phyloP scores from a whole-genome alignment of 352 stramenopile species.

The Phytophthora capsici region DNA sequence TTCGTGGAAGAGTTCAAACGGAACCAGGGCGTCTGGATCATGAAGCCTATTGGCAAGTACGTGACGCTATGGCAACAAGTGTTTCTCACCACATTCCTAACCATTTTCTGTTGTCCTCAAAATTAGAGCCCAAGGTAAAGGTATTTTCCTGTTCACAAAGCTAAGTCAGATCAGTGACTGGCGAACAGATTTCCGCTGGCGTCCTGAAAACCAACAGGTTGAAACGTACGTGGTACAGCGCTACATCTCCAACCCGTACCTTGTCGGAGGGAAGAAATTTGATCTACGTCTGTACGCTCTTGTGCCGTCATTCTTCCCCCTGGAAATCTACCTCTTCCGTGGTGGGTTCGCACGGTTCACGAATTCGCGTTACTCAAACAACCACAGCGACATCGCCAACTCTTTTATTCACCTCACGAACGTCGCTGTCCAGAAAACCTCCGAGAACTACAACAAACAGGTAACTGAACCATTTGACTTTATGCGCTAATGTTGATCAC shows the following conservation, averaged over 20 bases:
- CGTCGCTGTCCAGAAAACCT: slow-evolving; percentile 95
- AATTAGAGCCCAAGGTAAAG: slow-evolving; percentile 83
- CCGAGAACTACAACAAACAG: slow-evolving; percentile 93
- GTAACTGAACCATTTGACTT: slow-evolving; percentile 1
- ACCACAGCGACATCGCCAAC: slow-evolving; percentile 90
- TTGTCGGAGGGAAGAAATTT: slow-evolving; percentile 96
- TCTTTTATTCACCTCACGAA: slow-evolving; percentile 96
- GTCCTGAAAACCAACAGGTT: slow-evolving; percentile 78
- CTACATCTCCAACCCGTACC: slow-evolving; percentile 94
- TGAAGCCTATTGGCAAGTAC: slow-evolving; percentile 95
- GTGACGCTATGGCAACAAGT: slow-evolving; percentile 13
- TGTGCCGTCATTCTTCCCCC: slow-evolving; percentile 91
- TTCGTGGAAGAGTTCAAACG: slow-evolving; percentile 96
- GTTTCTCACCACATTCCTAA: background rate
- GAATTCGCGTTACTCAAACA: slow-evolving; percentile 91
- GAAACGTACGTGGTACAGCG: slow-evolving; percentile 95
- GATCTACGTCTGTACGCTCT: slow-evolving; percentile 94
- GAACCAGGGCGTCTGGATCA: slow-evolving; percentile 94
- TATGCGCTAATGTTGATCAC: background rate
- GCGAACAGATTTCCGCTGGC: slow-evolving; percentile 89
- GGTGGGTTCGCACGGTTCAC: slow-evolving; percentile 93
- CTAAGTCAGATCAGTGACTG: slow-evolving; percentile 94
- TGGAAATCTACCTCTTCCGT: slow-evolving; percentile 93
- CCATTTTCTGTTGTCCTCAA: background rate
- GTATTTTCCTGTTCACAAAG: slow-evolving; percentile 96